These are phyloP conservation scores for Trichosporon faecale DNA, from an alignment of 1,284 basidiomycete species.

Conservation along the genomic window DNA sequence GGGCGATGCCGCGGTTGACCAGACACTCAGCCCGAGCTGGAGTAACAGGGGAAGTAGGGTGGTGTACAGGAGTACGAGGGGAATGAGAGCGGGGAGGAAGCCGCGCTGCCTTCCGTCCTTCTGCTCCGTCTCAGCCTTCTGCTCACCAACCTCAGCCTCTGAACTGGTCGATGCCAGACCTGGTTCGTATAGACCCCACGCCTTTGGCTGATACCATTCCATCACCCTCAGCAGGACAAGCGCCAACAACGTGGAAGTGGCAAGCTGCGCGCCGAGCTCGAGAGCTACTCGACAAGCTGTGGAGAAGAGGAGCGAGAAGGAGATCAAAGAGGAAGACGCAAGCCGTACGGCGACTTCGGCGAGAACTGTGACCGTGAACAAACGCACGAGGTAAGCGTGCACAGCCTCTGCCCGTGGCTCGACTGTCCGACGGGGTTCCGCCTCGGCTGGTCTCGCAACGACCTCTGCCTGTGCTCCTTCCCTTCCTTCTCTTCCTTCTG, in stretches of 20 bases:
- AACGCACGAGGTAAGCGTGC: conserved; percentile 14
- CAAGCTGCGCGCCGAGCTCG: conserved; percentile 41
- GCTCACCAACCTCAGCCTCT: not conserved
- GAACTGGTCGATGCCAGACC: not conserved
- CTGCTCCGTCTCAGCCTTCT: not conserved
- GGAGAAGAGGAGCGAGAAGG: not conserved
- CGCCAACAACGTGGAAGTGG: conserved; percentile 30
- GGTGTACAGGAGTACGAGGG: conserved; percentile 77
- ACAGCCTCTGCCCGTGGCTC: not conserved
- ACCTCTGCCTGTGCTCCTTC: not conserved
- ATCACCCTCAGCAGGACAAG: conserved; percentile 27
- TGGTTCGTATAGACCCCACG: not conserved
- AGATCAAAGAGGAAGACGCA: not conserved
- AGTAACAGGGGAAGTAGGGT: conserved; percentile 82
- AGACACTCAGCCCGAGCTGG: conserved; percentile 75
- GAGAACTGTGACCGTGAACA: conserved; percentile 28
- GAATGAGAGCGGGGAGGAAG: conserved; percentile 62
- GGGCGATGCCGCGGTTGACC: conserved; percentile 50
- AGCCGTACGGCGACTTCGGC: conserved; percentile 34
- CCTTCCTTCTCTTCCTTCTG: not conserved
- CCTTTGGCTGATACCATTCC: conserved; percentile 31
- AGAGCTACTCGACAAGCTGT: conserved; percentile 15
- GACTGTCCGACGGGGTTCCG: not conserved
- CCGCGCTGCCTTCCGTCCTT: conserved; percentile 36
- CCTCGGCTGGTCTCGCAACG: not conserved